Base-by-base conservation (phyloP, 2,329 filamentous ascomycete genomes). In the Stagonosporopsis vannaccii region DNA sequence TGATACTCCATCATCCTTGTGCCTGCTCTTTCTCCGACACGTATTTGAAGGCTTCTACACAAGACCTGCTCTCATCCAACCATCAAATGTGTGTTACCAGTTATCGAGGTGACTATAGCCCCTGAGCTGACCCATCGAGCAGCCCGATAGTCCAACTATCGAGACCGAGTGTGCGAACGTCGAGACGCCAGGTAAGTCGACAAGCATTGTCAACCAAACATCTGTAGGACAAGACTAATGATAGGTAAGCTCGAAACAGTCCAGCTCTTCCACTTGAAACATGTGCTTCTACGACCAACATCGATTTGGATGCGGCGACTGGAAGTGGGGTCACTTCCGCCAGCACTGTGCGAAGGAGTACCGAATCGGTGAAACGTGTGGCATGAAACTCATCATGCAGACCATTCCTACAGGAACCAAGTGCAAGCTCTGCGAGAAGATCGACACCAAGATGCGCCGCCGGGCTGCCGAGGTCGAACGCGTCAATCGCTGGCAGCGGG, bases 261-360 rank as follows among this genome's bases (percentile, higher is more conserved):
- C 69, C 63, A 61, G 59, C 69, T 71, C 69, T 71, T 61, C 62
- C 52, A 60, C 61, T 65, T 73, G 65, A 73, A 72, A 76, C 73
- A 97, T 98, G 94, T 97, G 94, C 82, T 97, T 95, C 83, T 98
- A 93, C 82, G 92, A 97, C 72, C 90, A 94, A 79, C 92, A 89
- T 76, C 85, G 87, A 68, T 97, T 90, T 85, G 78, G 78, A 55
- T 98, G 94, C 80, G 90, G 90, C 72, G 94, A 92, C 84, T 97
- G 90, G 89, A 92, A 92, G 78, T 98, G 93, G 93, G 90, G 91
- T 65, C 90, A 89, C 80, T 97, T 97, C 82, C 88, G 90, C 65
- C 86, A 93, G 77, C 93, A 96, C 75, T 98, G 94, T 84, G 89
- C 90, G 77, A 92, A 92, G 78, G 94, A 97, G 77, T 96, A 96